phyloP scores from a whole-genome alignment of 768 basidiomycete genomes.

The Lentinula guzmanii region DNA sequence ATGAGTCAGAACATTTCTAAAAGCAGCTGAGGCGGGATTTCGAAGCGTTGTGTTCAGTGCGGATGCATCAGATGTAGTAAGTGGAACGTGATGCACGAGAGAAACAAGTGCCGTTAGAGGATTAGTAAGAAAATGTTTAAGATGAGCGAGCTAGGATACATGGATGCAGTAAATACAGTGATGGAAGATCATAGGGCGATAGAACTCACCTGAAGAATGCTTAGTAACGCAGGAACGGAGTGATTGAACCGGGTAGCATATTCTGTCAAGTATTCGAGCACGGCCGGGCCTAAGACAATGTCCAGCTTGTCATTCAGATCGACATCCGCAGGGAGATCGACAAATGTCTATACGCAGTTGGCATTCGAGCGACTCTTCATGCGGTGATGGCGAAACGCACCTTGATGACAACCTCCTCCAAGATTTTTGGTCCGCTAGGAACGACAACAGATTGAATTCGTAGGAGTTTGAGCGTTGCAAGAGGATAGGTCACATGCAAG shows the following conservation, averaged over 20 bases:
- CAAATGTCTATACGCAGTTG: slow-evolving; percentile 47
- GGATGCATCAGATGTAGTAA: neutral
- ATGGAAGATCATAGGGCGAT: neutral
- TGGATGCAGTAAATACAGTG: neutral
- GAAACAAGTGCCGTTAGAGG: slow-evolving; percentile 42
- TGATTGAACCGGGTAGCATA: slow-evolving; percentile 50
- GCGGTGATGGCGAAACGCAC: slow-evolving; percentile 23
- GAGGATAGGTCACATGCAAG: slow-evolving; percentile 54
- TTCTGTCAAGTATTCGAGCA: slow-evolving; percentile 51
- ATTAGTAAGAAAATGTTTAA: slow-evolving; percentile 65
- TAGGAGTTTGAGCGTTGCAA: slow-evolving; percentile 51
- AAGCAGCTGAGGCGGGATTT: slow-evolving; percentile 14
- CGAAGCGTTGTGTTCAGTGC: slow-evolving; percentile 11
- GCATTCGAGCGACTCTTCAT: neutral
- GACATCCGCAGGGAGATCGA: slow-evolving; percentile 26
- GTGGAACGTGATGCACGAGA: slow-evolving; percentile 13
- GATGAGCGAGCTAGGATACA: slow-evolving; percentile 44
- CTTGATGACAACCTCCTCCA: slow-evolving; percentile 51
- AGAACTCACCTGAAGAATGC: slow-evolving; percentile 53
- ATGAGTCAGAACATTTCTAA: slow-evolving; percentile 30
- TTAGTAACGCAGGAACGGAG: slow-evolving; percentile 51
- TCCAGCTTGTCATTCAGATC: slow-evolving; percentile 46
- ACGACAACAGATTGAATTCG: slow-evolving; percentile 46
- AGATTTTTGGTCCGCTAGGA: slow-evolving; percentile 38
- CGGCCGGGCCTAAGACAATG: slow-evolving; percentile 53